Conservation (phyloP, 768 basidiomycete genomes). For the Podaxis sp. region DNA sequence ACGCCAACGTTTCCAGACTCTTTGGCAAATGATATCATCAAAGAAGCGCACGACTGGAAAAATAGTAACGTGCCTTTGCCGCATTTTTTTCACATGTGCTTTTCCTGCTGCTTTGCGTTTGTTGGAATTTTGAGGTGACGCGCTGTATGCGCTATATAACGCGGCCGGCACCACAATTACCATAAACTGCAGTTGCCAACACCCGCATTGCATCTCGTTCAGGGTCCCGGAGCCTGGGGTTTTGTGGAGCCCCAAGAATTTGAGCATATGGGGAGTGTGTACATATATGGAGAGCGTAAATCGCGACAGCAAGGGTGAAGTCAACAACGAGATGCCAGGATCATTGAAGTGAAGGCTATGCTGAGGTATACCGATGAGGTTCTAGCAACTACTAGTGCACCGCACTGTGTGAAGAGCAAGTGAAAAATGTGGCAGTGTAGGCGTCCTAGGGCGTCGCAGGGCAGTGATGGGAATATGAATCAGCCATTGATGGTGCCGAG, state of each 20-base stretch:
- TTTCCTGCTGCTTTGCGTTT: neutral
- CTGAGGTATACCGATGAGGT: too few species aligned
- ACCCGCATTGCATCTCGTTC: neutral
- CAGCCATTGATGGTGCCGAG: neutral
- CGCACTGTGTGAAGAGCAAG: neutral
- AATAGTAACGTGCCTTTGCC: neutral
- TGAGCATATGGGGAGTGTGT: too few species aligned
- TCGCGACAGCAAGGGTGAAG: too few species aligned
- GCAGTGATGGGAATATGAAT: neutral
- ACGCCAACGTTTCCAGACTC: neutral
- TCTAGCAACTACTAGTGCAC: too few species aligned
- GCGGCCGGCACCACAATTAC: neutral
- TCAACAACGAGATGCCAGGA: neutral
- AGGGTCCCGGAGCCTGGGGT: neutral
- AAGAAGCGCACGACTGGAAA: neutral
- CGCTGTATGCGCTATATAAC: neutral
- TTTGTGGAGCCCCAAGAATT: too few species aligned
- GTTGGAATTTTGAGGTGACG: neutral
- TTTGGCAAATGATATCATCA: neutral
- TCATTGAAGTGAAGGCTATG: neutral
- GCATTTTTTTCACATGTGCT: neutral
- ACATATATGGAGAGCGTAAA: too few species aligned
- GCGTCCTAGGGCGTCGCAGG: neutral
- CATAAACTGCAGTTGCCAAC: neutral
- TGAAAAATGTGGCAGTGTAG: neutral